Base-by-base conservation (phyloP, 257 asterid species). In the Leonotis leonurus region DNA sequence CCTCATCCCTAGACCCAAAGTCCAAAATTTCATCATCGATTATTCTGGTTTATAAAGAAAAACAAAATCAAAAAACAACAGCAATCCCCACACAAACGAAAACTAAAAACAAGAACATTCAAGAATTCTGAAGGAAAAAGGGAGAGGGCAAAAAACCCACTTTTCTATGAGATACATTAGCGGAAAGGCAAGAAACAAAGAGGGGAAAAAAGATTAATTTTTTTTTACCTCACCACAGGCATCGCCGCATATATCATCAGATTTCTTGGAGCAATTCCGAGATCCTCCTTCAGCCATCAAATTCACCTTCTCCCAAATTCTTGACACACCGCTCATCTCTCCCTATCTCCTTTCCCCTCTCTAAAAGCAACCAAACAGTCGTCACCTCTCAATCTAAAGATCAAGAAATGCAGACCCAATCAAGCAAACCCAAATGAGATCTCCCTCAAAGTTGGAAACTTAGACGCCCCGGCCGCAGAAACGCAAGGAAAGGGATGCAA, bases 261-360 rank as follows among this genome's bases (percentile, higher is more conserved):
- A 70, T 73, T 83, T 83, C 80, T 80, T 83, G 21, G 80, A 68
- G 58, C 81, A 68, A 75, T 72, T 75, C 59, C 62, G 82, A 77
- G 83, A 80, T 73, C 89, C 86, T 68, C 80, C 81, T 54, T 83
- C 86, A 7, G 80, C 82, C 78, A 77, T 76, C 78, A 52, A 27
- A 60, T 53, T 57, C 5, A 72, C 70, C 68, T 74, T 74, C 62
- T 77, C 77, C 70, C 83, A 73, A 59, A 73, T 33, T 62, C 67
- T 76, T 0, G 73, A 69, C 16, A 68, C 59, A 46, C 74, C 43
- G 60, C 67, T 25, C 72, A 70, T 63, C 17, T 33, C 69, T 49
- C 33, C 10, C 63, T 46, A 21, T 51, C 45, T 32, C n/a, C n/a
- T n/a, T n/a, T n/a, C n/a, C n/a, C n/a, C 14, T 18, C 41, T 37